phyloP scores from a whole-genome alignment of 352 stramenopile genomes.

The Phytophthora vignae region DNA sequence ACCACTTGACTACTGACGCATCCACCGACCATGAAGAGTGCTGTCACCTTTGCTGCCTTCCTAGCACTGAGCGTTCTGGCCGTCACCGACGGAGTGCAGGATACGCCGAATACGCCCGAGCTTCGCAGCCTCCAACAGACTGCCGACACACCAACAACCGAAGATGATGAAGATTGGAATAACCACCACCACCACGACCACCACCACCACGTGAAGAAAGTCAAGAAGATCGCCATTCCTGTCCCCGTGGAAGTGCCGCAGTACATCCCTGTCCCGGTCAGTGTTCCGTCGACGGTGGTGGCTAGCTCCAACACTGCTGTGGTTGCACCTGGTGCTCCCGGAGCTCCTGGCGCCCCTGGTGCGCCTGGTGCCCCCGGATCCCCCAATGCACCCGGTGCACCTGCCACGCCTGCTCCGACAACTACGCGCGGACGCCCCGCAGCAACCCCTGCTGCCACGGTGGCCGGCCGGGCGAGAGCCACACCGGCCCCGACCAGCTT shows the following conservation, averaged over 20 bases:
- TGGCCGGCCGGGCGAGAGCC: conserved; percentile 10
- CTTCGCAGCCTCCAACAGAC: conserved; percentile 14
- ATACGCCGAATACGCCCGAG: conserved; percentile 1
- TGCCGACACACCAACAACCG: conserved; percentile 10
- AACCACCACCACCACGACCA: conserved; percentile 21
- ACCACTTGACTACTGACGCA: background rate
- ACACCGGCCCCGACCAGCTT: conserved; percentile 29
- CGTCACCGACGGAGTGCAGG: conserved; percentile 7
- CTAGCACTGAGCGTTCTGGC: conserved; percentile 26
- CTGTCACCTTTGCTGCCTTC: conserved; percentile 18
- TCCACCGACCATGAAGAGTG: conserved; percentile 21
- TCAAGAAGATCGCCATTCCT: conserved; percentile 46
- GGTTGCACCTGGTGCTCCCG: conserved; percentile 16
- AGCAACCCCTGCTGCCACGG: conserved; percentile 23
- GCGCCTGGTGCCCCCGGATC: conserved; percentile 3
- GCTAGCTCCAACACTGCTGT: conserved; percentile 33
- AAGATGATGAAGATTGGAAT: conserved; percentile 26
- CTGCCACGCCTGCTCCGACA: conserved; percentile 30
- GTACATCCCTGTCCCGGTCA: conserved; percentile 34
- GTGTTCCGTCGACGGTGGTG: conserved; percentile 33
- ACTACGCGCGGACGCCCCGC: conserved; percentile 18
- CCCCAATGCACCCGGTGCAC: conserved; percentile 3
- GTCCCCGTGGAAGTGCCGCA: conserved; percentile 40
- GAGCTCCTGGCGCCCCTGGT: background rate
- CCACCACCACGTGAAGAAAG: conserved; percentile 31